phyloP scores from a whole-genome alignment of 2,329 filamentous ascomycete genomes.

The Pseudocercospora macadamiae region DNA sequence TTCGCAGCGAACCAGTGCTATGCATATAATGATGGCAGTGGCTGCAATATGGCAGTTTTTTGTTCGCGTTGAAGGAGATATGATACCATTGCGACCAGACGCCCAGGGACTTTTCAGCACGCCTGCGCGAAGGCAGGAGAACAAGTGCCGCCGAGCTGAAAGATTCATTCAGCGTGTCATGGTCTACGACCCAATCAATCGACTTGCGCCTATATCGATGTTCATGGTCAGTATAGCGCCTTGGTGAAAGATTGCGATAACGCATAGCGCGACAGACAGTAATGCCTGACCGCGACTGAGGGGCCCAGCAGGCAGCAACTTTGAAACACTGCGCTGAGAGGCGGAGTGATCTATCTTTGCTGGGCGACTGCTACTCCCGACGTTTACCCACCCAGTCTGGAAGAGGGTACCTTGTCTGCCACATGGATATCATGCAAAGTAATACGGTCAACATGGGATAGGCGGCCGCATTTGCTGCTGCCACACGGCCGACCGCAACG shows the following conservation, averaged over 20 bases:
- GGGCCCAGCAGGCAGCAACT: background rate
- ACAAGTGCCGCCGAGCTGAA: background rate
- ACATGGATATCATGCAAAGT: background rate
- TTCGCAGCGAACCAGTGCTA: background rate
- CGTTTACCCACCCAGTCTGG: background rate
- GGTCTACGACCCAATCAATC: background rate
- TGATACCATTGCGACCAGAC: too few relatives aligned
- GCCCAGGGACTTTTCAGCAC: background rate
- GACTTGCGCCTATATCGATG: background rate
- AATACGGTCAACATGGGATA: background rate
- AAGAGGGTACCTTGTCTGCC: background rate
- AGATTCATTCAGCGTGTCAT: background rate
- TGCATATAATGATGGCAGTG: background rate
- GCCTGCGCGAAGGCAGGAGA: background rate
- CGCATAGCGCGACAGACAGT: background rate
- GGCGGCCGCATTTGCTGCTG: too few relatives aligned
- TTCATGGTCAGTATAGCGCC: background rate
- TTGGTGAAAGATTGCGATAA: background rate
- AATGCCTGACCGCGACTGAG: background rate
- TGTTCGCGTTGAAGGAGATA: too few relatives aligned
- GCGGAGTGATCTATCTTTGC: background rate
- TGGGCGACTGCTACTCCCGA: background rate
- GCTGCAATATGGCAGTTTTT: too few relatives aligned
- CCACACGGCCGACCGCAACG: too few relatives aligned
- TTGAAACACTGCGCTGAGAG: background rate